Base-by-base conservation (phyloP, 1,284 basidiomycete genomes). In the Ceratobasidium sp. region DNA sequence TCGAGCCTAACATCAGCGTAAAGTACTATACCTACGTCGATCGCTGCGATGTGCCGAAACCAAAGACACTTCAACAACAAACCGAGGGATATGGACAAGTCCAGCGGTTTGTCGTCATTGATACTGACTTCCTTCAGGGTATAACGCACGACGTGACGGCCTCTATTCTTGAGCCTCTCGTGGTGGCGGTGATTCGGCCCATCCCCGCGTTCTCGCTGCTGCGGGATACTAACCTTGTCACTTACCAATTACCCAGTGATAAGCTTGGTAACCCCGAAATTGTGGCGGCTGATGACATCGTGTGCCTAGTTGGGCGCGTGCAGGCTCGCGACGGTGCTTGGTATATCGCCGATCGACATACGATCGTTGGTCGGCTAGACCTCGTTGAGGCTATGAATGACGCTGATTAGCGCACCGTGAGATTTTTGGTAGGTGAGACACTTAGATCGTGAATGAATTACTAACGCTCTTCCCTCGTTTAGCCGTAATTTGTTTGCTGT, bases 271-370 rank as follows among this genome's bases (percentile, higher is more conserved):
- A 40, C 3, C 28, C 56, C 15, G n/a, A 81, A 26, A 71, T 82
- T 44, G 79, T 83, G 3, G 82, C 83, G 65, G 75, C 81, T n/a
- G 56, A 79, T 50, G 59, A 77, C 15, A 82, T 81, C 56, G 68
- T 80, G n/a, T 82, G 75, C 46, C 78, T 61, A 66, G 79, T 80
- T 54, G 66, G 80, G n/a, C 80, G 83, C 1, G 76, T 83, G 12
- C 46, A 59, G 7, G 78, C 78, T 28, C 69, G 79, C 7, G 76
- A 79, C 23, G 56, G 54, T 9, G n/a, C 68, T 26, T 84, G 82
- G 82, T 80, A 77, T 23, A 81, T 84, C 50, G 78, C 82, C 65
- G 83, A 84, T 69, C 77, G 82, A 20, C 82, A 81, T 66, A 79
- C 78, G 9, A 46, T 73, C 38, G 70, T 73, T 48, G 70, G 70